Percentiles rank a stretch among this genome's conserved stretches.
phyloP scores from a whole-genome alignment of 202 grass and related monocot species.

The Hordeum pubiflorum region DNA sequence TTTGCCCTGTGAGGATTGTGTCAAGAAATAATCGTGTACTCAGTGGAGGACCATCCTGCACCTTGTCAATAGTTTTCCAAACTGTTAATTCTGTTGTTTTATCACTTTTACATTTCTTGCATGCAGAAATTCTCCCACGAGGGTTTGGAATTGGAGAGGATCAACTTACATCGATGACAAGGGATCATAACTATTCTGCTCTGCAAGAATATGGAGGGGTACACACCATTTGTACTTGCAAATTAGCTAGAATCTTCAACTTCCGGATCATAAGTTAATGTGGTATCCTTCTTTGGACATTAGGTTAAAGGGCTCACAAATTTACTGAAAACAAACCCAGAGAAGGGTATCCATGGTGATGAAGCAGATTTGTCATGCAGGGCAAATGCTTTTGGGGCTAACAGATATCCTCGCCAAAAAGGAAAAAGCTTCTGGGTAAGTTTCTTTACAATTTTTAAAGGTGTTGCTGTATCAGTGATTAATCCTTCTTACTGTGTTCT shows the following conservation, averaged over 20 bases:
- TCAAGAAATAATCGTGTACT: constrained; percentile 7
- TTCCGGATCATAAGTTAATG: constrained; percentile 27
- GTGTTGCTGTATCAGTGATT: background rate
- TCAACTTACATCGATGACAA: constrained; percentile 62
- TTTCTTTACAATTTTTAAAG: background rate
- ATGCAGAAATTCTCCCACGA: constrained; percentile 31
- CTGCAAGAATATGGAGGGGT: constrained; percentile 82
- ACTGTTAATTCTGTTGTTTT: background rate
- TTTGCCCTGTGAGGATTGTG: constrained; percentile 1
- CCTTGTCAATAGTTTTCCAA: background rate
- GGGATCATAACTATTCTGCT: constrained; percentile 78
- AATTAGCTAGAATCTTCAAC: constrained; percentile 10
- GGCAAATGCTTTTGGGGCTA: constrained; percentile 62
- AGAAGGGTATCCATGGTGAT: constrained; percentile 66
- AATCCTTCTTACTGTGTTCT: constrained; percentile 9
- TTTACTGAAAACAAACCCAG: constrained; percentile 67
- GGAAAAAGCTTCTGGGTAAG: constrained; percentile 80
- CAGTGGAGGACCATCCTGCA: constrained; percentile 7
- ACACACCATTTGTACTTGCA: constrained; percentile 39
- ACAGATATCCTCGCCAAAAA: constrained; percentile 91
- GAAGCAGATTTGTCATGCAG: constrained; percentile 72
- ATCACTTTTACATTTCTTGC: constrained; percentile 10
- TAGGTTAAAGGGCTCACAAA: constrained; percentile 69
- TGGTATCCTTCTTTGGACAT: constrained; percentile 30
- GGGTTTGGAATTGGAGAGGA: constrained; percentile 56